Base-by-base conservation (phyloP, 257 asterid species). In the Solanum tacnaense region DNA sequence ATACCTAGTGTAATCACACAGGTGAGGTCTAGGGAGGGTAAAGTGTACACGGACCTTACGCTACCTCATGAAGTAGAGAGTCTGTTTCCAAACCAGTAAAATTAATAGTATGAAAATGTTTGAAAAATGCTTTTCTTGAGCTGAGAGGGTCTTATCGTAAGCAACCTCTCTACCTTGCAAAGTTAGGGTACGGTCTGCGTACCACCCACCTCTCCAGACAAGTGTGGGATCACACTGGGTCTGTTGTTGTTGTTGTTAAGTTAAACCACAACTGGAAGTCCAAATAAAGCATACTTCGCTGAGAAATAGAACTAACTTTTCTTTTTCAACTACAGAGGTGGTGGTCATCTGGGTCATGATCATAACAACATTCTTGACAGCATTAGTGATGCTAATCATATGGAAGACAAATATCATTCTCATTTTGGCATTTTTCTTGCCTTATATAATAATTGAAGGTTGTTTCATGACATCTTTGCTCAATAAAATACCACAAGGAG, bases 261-360 rank as follows among this genome's bases (percentile, higher is more conserved):
- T 52, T 52, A 52, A 52, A 52, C 60, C 60, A 52, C 60, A 52
- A 52, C 60, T 15, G 58, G 32, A 12, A 76, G 60, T 76, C 35
- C 35, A n/a, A 39, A n/a, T 39, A 76, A 75, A 74, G 31, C 3
- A 2, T 74, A 35, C 18, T 11, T 20, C 31, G 0, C 31, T 35
- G 56, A 75, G 83, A 75, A 75, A 75, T 9, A 5, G 6, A 20
- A 68, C 79, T 84, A 25, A 38, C 62, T 36, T 65, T 70, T 84
- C 15, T 36, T 38, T n/a, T 84, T 21, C 34, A 34, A 32, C n/a
- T 89, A 32, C 90, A 91, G 92, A 92, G 18, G 96, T 93, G 89
- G 98, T 92, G 67, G 98, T 95, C 83, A 93, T 93, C 60, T 95
- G 95, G 98, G 96, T 94, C 31, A 93, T 95, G 98, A 92, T 95